Conservation (phyloP, 805 yeast species). For the Candida berthetii region DNA sequence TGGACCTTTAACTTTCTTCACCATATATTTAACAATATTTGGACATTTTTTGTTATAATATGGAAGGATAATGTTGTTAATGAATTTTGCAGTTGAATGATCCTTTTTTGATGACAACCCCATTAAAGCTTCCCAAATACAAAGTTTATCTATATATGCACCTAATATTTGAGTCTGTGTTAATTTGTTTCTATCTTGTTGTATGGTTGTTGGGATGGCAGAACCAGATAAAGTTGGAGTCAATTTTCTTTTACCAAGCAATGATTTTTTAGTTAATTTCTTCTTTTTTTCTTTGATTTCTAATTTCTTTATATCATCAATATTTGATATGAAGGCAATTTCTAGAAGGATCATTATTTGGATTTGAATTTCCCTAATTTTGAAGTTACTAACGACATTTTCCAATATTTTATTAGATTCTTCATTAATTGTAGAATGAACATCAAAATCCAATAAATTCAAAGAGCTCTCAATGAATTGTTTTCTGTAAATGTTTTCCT, state of each 20-base stretch:
- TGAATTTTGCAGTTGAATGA: slow-evolving; percentile 37
- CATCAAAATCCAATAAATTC: slow-evolving; percentile 18
- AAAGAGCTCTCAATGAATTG: slow-evolving; percentile 20
- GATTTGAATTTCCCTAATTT: slow-evolving; percentile 50
- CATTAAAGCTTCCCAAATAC: slow-evolving; percentile 45
- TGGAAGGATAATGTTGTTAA: slow-evolving; percentile 47
- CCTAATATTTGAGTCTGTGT: slow-evolving; percentile 30
- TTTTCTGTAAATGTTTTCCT: slow-evolving; percentile 22
- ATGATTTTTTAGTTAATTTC: slow-evolving; percentile 18
- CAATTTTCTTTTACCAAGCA: slow-evolving; percentile 24
- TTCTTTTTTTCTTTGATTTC: slow-evolving; percentile 14
- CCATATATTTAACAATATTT: slow-evolving; percentile 34
- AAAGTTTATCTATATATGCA: slow-evolving; percentile 43
- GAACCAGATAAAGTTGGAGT: slow-evolving; percentile 35
- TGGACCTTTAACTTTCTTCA: slow-evolving; percentile 43
- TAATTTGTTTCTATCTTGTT: slow-evolving; percentile 3
- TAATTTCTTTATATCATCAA: slow-evolving; percentile 31
- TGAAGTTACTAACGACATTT: slow-evolving; percentile 32
- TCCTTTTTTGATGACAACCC: slow-evolving; percentile 29
- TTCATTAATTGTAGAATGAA: slow-evolving; percentile 15
- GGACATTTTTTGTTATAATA: slow-evolving; percentile 46
- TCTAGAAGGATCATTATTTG: slow-evolving; percentile 46
- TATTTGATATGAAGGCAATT: slow-evolving; percentile 26
- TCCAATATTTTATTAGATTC: slow-evolving; percentile 21
- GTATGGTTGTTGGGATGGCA: slow-evolving; percentile 30